A percentile compares a stretch with the other conserved stretches of the same genome.
Conservation (phyloP, 192 early-diverging fungal species). For the Chytriomyces sp. region DNA sequence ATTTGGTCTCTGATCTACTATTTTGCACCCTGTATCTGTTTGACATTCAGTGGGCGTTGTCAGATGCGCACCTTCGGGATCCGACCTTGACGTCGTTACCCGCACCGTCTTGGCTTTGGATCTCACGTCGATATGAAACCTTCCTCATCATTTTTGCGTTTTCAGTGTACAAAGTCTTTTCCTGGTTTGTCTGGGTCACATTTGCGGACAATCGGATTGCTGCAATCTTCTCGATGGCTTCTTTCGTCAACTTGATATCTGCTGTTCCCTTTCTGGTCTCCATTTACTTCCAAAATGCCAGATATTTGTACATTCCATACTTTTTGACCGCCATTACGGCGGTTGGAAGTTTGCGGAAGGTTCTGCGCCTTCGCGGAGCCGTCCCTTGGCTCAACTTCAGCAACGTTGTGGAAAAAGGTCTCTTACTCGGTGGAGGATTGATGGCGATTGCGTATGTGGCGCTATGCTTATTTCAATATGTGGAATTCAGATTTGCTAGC, state of each 20-base stretch:
- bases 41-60: constrained; percentile 9
- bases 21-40: constrained; percentile 8
- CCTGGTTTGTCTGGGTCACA: background rate
- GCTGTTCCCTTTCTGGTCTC: constrained; percentile 59
- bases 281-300: constrained; percentile 42
- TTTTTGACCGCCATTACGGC: constrained; percentile 64
- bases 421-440: constrained; percentile 57
- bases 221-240: constrained; percentile 48
- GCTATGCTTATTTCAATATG: constrained; percentile 63
- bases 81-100: constrained; percentile 24
- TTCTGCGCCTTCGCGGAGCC: constrained; percentile 49
- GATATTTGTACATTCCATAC: constrained; percentile 63
- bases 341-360: constrained; percentile 55
- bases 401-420: constrained; percentile 50
- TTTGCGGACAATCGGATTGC: constrained; percentile 13
- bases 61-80: constrained; percentile 21
- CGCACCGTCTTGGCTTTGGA: constrained; percentile 56
- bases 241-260: constrained; percentile 53
- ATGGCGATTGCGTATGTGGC: constrained; percentile 62
- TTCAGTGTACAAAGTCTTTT: background rate
- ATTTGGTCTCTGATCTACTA: background rate
- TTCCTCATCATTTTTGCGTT: constrained; percentile 29
- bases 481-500: constrained; percentile 56
- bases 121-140: constrained; percentile 43
- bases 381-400: constrained; percentile 21